Conservation (phyloP, 2,329 filamentous ascomycete species). For the Nothophaeocryptopus gaeumannii region DNA sequence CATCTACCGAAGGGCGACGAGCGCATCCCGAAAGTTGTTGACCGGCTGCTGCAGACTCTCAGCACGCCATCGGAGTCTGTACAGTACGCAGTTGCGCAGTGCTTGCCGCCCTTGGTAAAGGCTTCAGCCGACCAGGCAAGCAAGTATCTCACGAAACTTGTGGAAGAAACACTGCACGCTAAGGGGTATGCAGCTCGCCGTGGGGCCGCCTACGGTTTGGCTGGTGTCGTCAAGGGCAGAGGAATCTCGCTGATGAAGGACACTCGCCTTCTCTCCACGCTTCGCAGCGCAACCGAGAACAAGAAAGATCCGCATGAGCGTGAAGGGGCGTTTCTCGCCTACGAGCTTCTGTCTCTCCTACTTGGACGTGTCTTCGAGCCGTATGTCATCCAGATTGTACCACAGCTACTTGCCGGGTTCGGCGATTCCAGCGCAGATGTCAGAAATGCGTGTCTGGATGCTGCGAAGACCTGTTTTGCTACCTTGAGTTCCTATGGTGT, state of each 20-base stretch:
- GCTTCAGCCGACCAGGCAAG: slow-evolving; percentile 74
- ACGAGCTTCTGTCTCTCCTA: slow-evolving; percentile 82
- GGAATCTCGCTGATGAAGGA: slow-evolving; percentile 80
- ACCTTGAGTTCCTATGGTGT: slow-evolving; percentile 94
- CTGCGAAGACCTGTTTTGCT: slow-evolving; percentile 90
- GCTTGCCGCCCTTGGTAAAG: slow-evolving; percentile 83
- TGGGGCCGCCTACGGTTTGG: slow-evolving; percentile 91
- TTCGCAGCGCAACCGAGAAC: slow-evolving; percentile 83
- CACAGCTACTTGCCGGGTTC: slow-evolving; percentile 83
- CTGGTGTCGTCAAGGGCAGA: slow-evolving; percentile 83
- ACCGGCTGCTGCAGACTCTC: slow-evolving; percentile 78
- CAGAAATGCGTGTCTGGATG: slow-evolving; percentile 85
- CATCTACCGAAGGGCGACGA: slow-evolving; percentile 82
- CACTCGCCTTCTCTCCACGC: slow-evolving; percentile 77
- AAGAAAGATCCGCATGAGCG: slow-evolving; percentile 89
- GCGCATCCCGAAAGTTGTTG: slow-evolving; percentile 83
- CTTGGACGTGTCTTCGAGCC: slow-evolving; percentile 90
- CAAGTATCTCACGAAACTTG: slow-evolving; percentile 75
- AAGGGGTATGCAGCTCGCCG: slow-evolving; percentile 92
- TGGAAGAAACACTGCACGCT: slow-evolving; percentile 77
- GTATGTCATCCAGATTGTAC: slow-evolving; percentile 93
- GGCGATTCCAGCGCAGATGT: slow-evolving; percentile 86
- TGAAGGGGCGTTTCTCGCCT: slow-evolving; percentile 83
- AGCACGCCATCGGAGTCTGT: slow-evolving; percentile 95
- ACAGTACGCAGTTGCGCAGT: slow-evolving; percentile 93